Evolutionary conservation across 805 yeast genomes (phyloP).

Genomic region (Ogataea chonburiensis): DNA sequence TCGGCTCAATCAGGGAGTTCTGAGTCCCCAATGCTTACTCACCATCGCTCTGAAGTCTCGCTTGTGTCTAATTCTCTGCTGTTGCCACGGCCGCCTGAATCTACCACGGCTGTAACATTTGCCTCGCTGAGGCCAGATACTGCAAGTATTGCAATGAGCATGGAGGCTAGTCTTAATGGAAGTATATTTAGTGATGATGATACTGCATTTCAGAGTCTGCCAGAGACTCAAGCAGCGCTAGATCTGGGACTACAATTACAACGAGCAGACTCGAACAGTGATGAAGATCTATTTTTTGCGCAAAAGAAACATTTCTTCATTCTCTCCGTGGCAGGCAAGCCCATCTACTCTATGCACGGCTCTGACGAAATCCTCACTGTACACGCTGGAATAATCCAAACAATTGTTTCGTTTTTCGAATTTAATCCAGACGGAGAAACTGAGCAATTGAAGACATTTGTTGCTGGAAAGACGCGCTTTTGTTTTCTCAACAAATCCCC

Average conservation of each 20-base stretch:
- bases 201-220: slow-evolving; percentile 14
- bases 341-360: slow-evolving; percentile 78
- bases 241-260: slow-evolving; percentile 25
- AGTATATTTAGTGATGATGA: slow-evolving; percentile 23
- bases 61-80: slow-evolving; percentile 21
- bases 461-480: slow-evolving; percentile 48
- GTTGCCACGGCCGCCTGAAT: slow-evolving; percentile 26
- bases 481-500: slow-evolving; percentile 66
- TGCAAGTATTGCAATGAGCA: slow-evolving; percentile 12
- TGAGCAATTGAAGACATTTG: slow-evolving; percentile 49
- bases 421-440: slow-evolving; percentile 35
- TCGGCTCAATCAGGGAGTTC: slow-evolving; percentile 7
- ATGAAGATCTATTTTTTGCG: slow-evolving; percentile 33
- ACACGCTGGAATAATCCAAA: slow-evolving; percentile 77
- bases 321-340: slow-evolving; percentile 83
- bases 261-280: slow-evolving; percentile 29
- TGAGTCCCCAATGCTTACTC: slow-evolving; percentile 5
- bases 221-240: slow-evolving; percentile 15
- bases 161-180: slow-evolving; percentile 24
- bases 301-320: slow-evolving; percentile 70
- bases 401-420: slow-evolving; percentile 70
- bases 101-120: slow-evolving; percentile 35
- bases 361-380: slow-evolving; percentile 64
- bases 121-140: slow-evolving; percentile 13
- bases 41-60: slow-evolving; percentile 23